These are phyloP conservation scores for Kodamaea laetipori DNA, from an alignment of 805 yeast genomes.

Conservation along the genomic window DNA sequence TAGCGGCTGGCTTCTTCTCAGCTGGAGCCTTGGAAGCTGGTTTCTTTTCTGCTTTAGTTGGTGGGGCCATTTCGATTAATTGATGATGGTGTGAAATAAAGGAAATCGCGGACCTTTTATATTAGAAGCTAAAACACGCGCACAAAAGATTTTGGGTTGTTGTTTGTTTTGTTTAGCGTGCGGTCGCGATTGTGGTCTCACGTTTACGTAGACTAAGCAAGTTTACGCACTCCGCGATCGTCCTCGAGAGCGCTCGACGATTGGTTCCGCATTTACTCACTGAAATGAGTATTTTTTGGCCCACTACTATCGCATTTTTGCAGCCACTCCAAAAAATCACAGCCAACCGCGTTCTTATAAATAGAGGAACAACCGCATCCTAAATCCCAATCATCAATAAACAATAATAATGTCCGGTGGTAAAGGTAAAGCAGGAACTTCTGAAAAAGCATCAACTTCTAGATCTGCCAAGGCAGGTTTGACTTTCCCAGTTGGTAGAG, in stretches of 20 bases:
- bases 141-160: too few relatives aligned
- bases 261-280: not conserved
- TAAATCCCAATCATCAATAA: not conserved
- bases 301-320: too few relatives aligned
- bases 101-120: not conserved
- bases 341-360: too few relatives aligned
- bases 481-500: constrained; percentile 99
- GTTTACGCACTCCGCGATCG: too few relatives aligned
- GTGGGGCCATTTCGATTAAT: constrained; percentile 32
- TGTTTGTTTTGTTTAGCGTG: not conserved
- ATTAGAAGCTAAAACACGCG: not conserved
- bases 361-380: too few relatives aligned
- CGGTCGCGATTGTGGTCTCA: not conserved
- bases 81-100: not conserved
- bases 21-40: constrained; percentile 44
- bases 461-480: constrained; percentile 99
- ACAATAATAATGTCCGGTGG: constrained; percentile 68
- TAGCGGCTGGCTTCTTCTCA: constrained; percentile 44
- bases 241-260: not conserved
- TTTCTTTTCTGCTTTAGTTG: constrained; percentile 39
- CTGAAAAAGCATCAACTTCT: constrained; percentile 94
- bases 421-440: constrained; percentile 90
- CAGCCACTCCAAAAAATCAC: too few relatives aligned
- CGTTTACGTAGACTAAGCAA: not conserved
- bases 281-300: too few relatives aligned